A percentile compares a stretch with the other conserved stretches of the same genome.
phyloP scores from a whole-genome alignment of 2,329 filamentous ascomycete species.

The Colletotrichum musicola region DNA sequence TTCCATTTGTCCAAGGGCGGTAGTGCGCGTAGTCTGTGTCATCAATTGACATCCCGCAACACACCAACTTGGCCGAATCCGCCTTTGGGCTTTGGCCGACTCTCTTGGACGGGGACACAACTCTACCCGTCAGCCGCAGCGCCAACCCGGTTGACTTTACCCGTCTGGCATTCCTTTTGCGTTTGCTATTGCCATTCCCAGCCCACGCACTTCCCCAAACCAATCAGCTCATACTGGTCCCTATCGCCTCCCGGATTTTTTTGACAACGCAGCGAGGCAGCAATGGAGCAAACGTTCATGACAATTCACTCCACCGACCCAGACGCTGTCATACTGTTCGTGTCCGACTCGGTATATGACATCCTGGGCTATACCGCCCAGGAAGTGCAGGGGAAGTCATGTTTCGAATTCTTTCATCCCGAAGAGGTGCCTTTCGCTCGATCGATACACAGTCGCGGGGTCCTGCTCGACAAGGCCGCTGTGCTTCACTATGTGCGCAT shows the following conservation, averaged over 20 bases:
- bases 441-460: conserved; percentile 77
- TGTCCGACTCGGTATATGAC: conserved; percentile 85
- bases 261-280: conserved; percentile 37
- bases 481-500: conserved; percentile 85
- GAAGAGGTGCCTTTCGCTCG: conserved; percentile 83
- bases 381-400: conserved; percentile 81
- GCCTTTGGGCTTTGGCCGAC: conserved; percentile 3
- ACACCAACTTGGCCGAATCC: conserved; percentile 4
- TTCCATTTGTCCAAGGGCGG: conserved; percentile 19
- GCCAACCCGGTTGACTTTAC: not conserved
- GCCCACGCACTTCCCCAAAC: not conserved
- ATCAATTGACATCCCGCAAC: not conserved
- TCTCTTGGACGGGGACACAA: conserved; percentile 2
- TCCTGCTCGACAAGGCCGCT: conserved; percentile 85
- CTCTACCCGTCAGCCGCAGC: not conserved
- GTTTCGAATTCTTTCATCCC: conserved; percentile 89
- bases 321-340: conserved; percentile 85
- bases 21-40: conserved; percentile 8
- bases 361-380: conserved; percentile 84
- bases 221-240: not conserved
- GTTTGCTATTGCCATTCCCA: not conserved
- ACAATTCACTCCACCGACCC: conserved; percentile 84
- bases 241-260: not conserved
- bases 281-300: conserved; percentile 90
- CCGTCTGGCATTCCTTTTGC: not conserved